A percentile compares a stretch with the other conserved stretches of the same genome.
Evolutionary conservation across 140 eudicot genomes (phyloP).

Genomic region (Oenanthe javanica): DNA sequence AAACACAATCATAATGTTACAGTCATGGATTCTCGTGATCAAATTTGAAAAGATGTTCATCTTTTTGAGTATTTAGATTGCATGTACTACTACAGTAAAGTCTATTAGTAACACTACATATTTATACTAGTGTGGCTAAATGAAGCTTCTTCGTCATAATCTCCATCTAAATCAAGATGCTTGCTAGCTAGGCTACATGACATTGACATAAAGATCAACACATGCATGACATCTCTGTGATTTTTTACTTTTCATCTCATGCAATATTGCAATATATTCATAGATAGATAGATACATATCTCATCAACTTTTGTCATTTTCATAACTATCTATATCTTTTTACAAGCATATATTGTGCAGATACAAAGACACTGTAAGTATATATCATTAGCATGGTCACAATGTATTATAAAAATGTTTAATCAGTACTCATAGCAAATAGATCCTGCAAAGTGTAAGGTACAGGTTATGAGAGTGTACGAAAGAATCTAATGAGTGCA

Average conservation of each 20-base stretch:
- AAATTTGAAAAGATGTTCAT: neutral
- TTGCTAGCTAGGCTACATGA: neutral
- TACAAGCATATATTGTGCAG: too few relatives aligned
- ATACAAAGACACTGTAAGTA: too few relatives aligned
- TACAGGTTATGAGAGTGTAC: neutral
- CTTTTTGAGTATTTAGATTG: neutral
- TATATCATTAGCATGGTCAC: too few relatives aligned
- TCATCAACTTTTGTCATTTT: too few relatives aligned
- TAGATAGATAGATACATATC: neutral
- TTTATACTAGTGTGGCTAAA: neutral
- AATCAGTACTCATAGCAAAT: neutral
- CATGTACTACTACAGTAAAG: neutral
- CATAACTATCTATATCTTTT: too few relatives aligned
- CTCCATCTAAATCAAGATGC: neutral
- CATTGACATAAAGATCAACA: neutral
- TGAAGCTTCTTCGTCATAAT: neutral
- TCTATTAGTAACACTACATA: too few relatives aligned
- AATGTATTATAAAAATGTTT: too few relatives aligned
- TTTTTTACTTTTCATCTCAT: neutral
- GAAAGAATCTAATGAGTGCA: constrained; percentile 2
- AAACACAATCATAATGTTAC: neutral
- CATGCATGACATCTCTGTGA: neutral
- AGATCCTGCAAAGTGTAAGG: neutral
- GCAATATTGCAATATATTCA: neutral
- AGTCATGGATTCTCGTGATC: neutral